Evolutionary conservation across 306 rosid genomes (phyloP), one percentile per base, ranked within the genome.

Genomic region (Gastrolobium bilobum): DNA sequence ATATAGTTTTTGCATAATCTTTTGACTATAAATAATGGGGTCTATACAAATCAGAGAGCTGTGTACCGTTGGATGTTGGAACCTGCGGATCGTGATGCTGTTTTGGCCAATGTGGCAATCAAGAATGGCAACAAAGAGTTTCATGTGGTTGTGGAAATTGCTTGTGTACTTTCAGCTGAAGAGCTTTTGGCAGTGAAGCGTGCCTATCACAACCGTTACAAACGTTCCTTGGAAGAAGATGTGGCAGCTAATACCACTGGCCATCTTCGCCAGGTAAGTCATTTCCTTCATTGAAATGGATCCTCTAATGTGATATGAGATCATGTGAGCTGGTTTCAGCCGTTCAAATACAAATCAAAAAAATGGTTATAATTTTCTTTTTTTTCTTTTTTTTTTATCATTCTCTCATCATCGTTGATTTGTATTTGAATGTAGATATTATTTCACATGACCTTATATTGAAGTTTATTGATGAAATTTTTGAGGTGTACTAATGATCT

Each of bases 151-250:
- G 88, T 86, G 9, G 99, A 95, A 82, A 81, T 91, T 10, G 75
- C 96, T 2, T 85, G 88, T 86, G 81, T 89, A 2, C 68, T 50
- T 3, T 87, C 90, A 2, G 82, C 97, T 7, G 90, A 95, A 79
- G 98, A 93, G 76, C 88, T 95, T 4, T 84, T 93, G 73, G 89
- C 42, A 0, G 88, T 90, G 40, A 86, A 91, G 68, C 83, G 87
- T 7, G 99, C 98, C 26, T 93, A 95, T 80, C 99, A 83, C 58
- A 50, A 33, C 50, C 94, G 97, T 54, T 88, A 85, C 89, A 88
- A 83, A 84, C 96, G 46, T 13, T 95, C 99, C 13, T 37, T 95
- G 71, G 99, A 95, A 75, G 99, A 95, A 84, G 99, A 95, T 39
- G 87, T 91, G 31, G 95, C 97, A 6, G 77, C 89, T 20, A 73